Percentiles rank a stretch among this genome's conserved stretches.
Evolutionary conservation across 805 yeast species (phyloP).

Genomic region (Metschnikowia shivogae): DNA sequence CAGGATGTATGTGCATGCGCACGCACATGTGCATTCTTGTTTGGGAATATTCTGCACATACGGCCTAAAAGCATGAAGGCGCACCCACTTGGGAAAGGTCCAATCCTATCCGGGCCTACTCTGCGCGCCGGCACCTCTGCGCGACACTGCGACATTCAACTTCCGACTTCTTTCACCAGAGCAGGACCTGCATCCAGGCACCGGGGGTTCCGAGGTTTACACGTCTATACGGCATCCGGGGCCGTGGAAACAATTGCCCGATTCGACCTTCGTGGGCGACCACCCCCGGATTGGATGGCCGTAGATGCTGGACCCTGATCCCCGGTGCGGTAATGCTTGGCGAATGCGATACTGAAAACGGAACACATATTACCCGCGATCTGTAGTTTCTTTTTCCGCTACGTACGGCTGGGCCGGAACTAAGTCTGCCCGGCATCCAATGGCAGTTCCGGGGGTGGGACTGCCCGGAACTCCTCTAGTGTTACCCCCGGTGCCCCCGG

Average conservation of each 20-base stretch:
- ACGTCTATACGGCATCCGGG: too few relatives aligned
- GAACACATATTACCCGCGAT: slow-evolving; percentile 1
- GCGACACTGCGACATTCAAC: background rate
- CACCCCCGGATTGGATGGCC: background rate
- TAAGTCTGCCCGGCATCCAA: background rate
- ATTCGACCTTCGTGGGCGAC: background rate
- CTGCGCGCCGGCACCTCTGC: background rate
- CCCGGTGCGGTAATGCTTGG: background rate
- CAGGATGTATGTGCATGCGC: slow-evolving; percentile 1
- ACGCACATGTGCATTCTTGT: slow-evolving; percentile 1
- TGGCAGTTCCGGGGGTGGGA: too few relatives aligned
- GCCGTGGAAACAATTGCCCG: background rate
- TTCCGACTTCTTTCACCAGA: background rate
- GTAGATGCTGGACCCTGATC: background rate
- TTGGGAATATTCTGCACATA: slow-evolving; percentile 1
- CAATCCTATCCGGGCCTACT: slow-evolving; percentile 2
- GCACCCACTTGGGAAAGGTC: slow-evolving; percentile 3
- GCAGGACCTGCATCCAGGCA: too few relatives aligned
- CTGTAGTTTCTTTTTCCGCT: slow-evolving; percentile 1
- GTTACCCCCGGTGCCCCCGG: too few relatives aligned
- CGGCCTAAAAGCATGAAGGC: background rate
- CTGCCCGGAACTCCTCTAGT: too few relatives aligned
- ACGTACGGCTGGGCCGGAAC: slow-evolving; percentile 2
- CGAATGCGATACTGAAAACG: slow-evolving; percentile 2
- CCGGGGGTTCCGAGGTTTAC: too few relatives aligned